A percentile compares a stretch with the other conserved stretches of the same genome.
Conservation (phyloP, 73 alveolate genomes). For the Tetrahymena malaccensis region DNA sequence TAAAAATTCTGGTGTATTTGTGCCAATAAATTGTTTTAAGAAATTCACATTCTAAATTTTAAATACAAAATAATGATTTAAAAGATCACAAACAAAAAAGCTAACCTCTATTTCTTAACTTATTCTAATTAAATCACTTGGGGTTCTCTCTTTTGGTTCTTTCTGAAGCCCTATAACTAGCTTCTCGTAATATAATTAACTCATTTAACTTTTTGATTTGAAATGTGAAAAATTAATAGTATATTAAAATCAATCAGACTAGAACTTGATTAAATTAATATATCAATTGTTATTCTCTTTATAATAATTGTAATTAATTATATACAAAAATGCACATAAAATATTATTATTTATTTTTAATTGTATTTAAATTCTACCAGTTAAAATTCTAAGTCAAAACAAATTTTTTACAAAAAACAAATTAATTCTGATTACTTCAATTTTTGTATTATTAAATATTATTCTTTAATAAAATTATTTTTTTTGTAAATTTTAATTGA, state of each 20-base stretch:
- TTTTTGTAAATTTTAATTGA: too few species aligned
- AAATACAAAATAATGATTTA: background rate
- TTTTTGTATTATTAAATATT: too few species aligned
- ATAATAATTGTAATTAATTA: too few species aligned
- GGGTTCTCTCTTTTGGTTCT: background rate
- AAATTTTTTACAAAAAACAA: too few species aligned
- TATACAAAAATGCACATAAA: background rate
- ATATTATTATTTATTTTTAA: too few species aligned
- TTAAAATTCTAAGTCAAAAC: background rate
- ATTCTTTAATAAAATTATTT: too few species aligned
- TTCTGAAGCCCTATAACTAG: background rate
- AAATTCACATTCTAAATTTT: background rate
- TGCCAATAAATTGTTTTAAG: background rate
- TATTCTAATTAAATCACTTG: background rate
- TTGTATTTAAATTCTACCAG: background rate
- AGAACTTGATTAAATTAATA: background rate
- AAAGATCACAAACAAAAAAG: background rate
- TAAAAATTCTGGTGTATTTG: slow-evolving; percentile 16
- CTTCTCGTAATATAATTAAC: background rate
- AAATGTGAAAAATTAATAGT: background rate
- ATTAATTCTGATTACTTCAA: too few species aligned
- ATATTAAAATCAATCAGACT: background rate
- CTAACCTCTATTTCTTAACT: background rate
- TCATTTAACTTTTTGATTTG: background rate
- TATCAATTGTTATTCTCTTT: background rate